Base-by-base conservation (phyloP, 306 rosid genomes). In the Prosopis cineraria region DNA sequence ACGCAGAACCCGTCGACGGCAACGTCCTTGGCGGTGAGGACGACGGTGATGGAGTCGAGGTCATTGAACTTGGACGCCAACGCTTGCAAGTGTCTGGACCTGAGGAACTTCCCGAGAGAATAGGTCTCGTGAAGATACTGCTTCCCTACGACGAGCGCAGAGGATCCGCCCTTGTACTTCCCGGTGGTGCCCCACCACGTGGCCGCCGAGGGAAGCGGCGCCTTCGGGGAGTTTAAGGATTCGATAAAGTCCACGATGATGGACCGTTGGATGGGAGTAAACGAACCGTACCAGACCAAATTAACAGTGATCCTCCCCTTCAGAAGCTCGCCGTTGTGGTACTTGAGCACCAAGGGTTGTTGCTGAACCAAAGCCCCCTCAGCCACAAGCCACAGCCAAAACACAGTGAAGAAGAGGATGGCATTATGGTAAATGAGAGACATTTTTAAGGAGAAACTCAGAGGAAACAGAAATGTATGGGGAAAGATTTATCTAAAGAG, bases 181-280 rank as follows among this genome's bases (percentile, higher is more conserved):
- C 81, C 93, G 0, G 97, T 95, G 27, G 96, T 91, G 12, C 78
- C 86, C 98, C 98, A 95, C 98, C 98, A 95, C 20, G 87, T 44
- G 13, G 97, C 76, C 0, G 89, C 86, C 0, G 95, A 89, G 1
- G 93, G 93, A 0, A 75, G 85, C 1, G 89, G 56, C 1, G 81
- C 68, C 7, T 36, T 9, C 0, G 70, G 69, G 25, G 68, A 29
- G 75, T 53, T 79, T 0, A 95, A 76, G 2, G 98, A 95, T 53
- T 84, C 87, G 1, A 95, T 34, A 79, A 95, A 95, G 80, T 95
- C 98, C 0, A 87, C 90, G 81, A 91, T 72, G 68, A 92, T 82
- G 70, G 97, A 88, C 0, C 98, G 93, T 22, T 95, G 98, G 79
- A 81, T 79, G 0, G 98, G 90, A 0, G 93, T 87, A 69, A 95